phyloP scores from a whole-genome alignment of 2,329 filamentous ascomycete species.

The Calonectria ilicicola region DNA sequence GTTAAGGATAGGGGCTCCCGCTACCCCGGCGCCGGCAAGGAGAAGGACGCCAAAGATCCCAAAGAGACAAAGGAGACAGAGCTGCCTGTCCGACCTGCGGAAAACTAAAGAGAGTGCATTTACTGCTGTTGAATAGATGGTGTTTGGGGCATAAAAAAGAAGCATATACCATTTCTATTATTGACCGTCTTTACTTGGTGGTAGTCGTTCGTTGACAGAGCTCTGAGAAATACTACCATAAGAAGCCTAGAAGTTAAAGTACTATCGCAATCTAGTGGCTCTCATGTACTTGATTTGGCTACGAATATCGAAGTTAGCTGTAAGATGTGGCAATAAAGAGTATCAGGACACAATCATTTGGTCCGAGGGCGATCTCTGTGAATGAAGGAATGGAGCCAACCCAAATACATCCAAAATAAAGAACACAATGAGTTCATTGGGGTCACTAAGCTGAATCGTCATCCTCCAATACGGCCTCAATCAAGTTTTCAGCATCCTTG shows the following conservation, averaged over 20 bases:
- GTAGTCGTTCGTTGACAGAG: not conserved
- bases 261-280: too few species aligned
- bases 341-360: too few species aligned
- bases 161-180: not conserved
- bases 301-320: too few species aligned
- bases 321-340: too few species aligned
- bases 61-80: not conserved
- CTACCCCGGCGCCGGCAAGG: constrained; percentile 61
- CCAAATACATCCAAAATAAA: not conserved
- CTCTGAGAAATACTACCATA: not conserved
- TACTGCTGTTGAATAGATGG: not conserved
- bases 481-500: constrained; percentile 22
- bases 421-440: not conserved
- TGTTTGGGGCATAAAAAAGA: constrained; percentile 4
- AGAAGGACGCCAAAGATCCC: not conserved
- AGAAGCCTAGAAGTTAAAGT: not conserved
- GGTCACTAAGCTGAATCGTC: not conserved
- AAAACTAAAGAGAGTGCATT: not conserved
- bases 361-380: too few species aligned
- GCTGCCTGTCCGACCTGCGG: not conserved
- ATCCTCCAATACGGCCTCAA: constrained; percentile 27
- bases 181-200: not conserved
- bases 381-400: too few species aligned
- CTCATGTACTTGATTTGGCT: too few species aligned
- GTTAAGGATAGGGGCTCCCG: constrained; percentile 80